Evolutionary conservation across 768 basidiomycete species (phyloP), one percentile per base, ranked within the genome.

Genomic region (Mycena sanguinolenta): DNA sequence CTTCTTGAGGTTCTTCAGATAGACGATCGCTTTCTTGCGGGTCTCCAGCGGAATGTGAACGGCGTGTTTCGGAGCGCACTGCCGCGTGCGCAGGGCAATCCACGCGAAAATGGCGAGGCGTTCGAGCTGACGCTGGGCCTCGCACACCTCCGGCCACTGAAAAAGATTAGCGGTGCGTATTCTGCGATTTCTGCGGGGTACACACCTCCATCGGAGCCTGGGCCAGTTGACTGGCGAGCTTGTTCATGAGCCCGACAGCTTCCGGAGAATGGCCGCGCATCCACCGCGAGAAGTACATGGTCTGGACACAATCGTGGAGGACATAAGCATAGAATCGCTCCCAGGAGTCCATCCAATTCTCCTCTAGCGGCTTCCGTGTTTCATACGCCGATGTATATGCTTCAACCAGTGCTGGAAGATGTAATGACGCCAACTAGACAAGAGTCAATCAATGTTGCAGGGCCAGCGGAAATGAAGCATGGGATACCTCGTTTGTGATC

Each of bases 271-370:
- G 69, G 44, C 58, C 58, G n/a, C 69, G 69, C 69, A 70, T 70
- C 69, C 69, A 70, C 19, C 69, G 69, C 58, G 69, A 70, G 52
- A 70, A 70, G 34, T 42, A 70, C 69, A 70, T 65, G 39, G 69
- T 70, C 12, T 70, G 57, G 2, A 70, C 12, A 42, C 58, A 65
- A 32, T 64, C 63, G 28, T 30, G 12, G n/a, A 70, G 50, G 9
- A 70, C 63, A 39, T 65, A 53, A 17, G 50, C 63, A 34, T 70
- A 70, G 52, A 54, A 70, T 17, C 69, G 63, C 23, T 70, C 69
- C 58, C 58, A 70, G n/a, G 63, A 65, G 53, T 70, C 69, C 69
- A 70, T 64, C 69, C 69, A 70, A 19, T 70, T 64, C 1, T 34
- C 17, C 14, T 46, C 50, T 17, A 70, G 63, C 8, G 69, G 69